Evolutionary conservation across 768 basidiomycete species (phyloP).

Genomic region (Pilatotrama ljubarskyi): DNA sequence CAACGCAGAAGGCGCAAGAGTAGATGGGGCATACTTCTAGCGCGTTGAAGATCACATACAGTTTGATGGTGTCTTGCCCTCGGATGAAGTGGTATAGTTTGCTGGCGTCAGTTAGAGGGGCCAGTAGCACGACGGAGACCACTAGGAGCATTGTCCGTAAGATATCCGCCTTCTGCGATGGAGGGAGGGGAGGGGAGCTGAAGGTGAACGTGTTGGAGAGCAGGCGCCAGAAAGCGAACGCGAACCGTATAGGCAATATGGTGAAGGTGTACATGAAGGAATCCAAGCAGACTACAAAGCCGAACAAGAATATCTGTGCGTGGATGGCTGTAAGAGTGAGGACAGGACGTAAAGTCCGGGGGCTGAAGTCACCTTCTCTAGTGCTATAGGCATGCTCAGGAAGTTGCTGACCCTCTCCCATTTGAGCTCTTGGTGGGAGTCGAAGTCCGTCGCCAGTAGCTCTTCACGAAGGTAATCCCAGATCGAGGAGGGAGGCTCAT

Average conservation of each 20-base stretch:
- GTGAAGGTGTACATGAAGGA: constrained; percentile 98
- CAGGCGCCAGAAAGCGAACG: constrained; percentile 61
- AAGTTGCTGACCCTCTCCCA: constrained; percentile 98
- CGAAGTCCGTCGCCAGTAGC: constrained; percentile 88
- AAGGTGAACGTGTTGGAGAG: constrained; percentile 49
- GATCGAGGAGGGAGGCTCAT: constrained; percentile 66
- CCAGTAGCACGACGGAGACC: constrained; percentile 70
- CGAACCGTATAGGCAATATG: constrained; percentile 88
- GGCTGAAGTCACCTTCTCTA: constrained; percentile 72
- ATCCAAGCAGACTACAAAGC: constrained; percentile 91
- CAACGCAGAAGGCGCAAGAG: neutral
- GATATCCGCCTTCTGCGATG: constrained; percentile 91
- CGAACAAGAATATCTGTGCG: constrained; percentile 83
- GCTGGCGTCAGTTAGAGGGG: constrained; percentile 89
- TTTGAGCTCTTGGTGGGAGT: constrained; percentile 90
- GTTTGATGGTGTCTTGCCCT: constrained; percentile 97
- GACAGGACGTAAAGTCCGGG: neutral
- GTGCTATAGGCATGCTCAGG: constrained; percentile 84
- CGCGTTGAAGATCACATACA: constrained; percentile 99
- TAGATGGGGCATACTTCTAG: constrained; percentile 71
- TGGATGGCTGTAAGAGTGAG: neutral
- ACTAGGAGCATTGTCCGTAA: constrained; percentile 77
- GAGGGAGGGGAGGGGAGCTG: constrained; percentile 59
- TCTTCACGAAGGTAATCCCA: constrained; percentile 94
- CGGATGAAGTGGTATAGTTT: constrained; percentile 98